Percentiles rank a stretch among this genome's conserved stretches.
phyloP scores from a whole-genome alignment of 2,329 filamentous ascomycete genomes.

The Alternaria sp. region DNA sequence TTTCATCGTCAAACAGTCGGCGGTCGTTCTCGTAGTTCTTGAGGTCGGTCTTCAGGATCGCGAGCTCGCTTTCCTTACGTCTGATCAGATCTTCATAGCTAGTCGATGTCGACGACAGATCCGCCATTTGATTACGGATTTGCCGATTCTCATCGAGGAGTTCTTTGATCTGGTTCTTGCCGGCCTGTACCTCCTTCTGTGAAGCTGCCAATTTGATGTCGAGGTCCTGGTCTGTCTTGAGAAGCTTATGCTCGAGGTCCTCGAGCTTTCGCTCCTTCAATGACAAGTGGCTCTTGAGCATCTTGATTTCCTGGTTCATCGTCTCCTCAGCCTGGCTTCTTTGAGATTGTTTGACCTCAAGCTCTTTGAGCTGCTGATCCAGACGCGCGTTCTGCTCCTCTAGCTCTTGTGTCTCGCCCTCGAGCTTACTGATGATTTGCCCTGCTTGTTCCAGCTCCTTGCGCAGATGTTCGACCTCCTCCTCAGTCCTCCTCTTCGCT shows the following conservation, averaged over 20 bases:
- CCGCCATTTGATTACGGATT: constrained; percentile 81
- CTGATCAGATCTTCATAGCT: constrained; percentile 94
- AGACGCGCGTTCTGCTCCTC: constrained; percentile 71
- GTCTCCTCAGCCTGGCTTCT: constrained; percentile 77
- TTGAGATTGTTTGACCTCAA: constrained; percentile 73
- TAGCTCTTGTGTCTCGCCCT: constrained; percentile 82
- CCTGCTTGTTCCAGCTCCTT: constrained; percentile 91
- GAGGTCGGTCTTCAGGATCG: constrained; percentile 82
- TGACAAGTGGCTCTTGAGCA: constrained; percentile 87
- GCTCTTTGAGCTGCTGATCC: constrained; percentile 72
- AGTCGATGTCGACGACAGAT: constrained; percentile 88
- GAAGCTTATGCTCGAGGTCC: constrained; percentile 82
- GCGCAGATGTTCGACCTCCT: constrained; percentile 79
- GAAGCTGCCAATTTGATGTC: constrained; percentile 81
- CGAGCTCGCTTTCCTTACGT: constrained; percentile 91
- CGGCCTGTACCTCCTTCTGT: constrained; percentile 78
- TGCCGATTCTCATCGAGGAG: constrained; percentile 80
- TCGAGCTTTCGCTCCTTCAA: constrained; percentile 89
- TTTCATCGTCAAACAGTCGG: constrained; percentile 78
- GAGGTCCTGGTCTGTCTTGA: constrained; percentile 86
- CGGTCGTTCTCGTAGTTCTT: constrained; percentile 83
- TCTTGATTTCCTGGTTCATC: constrained; percentile 82
- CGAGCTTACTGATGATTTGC: constrained; percentile 81
- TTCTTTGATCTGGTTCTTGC: constrained; percentile 76
- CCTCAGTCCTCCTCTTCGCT: constrained; percentile 86